These are phyloP conservation scores for Komagataella ulmi DNA, from an alignment of 805 yeast species.

Conservation along the genomic window DNA sequence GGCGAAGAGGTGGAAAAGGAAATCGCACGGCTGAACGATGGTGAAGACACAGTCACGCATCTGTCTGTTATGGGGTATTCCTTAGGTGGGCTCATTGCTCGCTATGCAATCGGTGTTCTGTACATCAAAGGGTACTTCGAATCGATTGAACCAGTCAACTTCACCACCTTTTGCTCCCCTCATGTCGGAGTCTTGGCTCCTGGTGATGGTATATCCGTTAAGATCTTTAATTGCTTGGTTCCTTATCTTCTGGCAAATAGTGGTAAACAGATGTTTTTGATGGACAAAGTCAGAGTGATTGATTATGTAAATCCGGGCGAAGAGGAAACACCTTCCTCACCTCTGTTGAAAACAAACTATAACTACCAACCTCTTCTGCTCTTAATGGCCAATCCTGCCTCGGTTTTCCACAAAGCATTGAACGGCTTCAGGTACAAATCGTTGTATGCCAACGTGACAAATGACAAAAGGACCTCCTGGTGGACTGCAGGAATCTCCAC, in stretches of 20 bases:
- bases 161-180: conserved; percentile 56
- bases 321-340: background rate
- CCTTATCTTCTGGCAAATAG: conserved; percentile 58
- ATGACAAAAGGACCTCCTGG: conserved; percentile 75
- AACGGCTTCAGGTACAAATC: conserved; percentile 35
- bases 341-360: background rate
- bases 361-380: conserved; percentile 37
- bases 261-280: conserved; percentile 62
- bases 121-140: conserved; percentile 35
- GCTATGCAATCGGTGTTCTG: conserved; percentile 71
- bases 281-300: conserved; percentile 22
- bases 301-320: background rate
- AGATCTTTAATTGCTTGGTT: conserved; percentile 46
- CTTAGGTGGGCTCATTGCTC: conserved; percentile 71
- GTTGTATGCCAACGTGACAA: conserved; percentile 63
- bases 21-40: conserved; percentile 13
- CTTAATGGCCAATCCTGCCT: conserved; percentile 49
- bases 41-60: conserved; percentile 35
- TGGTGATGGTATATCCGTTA: conserved; percentile 33
- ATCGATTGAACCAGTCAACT: conserved; percentile 38
- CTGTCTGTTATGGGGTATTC: conserved; percentile 81
- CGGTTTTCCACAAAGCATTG: conserved; percentile 48
- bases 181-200: conserved; percentile 59
- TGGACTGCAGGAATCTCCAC: conserved; percentile 65
- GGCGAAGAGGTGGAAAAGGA: conserved; percentile 46